phyloP scores from a whole-genome alignment of 2,329 filamentous ascomycete species.

The Exophiala xenobiotica region DNA sequence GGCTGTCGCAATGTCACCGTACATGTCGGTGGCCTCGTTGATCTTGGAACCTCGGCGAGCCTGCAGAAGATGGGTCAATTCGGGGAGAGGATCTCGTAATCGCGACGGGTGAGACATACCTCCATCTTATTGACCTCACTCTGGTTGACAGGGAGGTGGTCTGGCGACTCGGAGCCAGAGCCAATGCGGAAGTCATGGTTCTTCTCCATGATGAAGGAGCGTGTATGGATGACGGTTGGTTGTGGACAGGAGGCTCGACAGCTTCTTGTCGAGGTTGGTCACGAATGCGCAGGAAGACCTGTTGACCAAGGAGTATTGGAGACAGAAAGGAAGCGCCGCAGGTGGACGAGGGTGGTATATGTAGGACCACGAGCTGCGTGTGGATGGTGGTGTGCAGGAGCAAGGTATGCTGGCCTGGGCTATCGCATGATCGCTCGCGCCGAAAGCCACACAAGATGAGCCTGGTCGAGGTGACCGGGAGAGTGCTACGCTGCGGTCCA shows the following conservation, averaged over 20 bases:
- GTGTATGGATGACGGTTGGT: neutral
- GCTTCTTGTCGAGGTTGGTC: no score
- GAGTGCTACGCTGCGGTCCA: slow-evolving; percentile 17
- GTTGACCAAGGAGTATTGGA: neutral
- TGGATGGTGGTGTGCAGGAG: neutral
- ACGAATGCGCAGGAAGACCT: no score
- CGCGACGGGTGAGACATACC: slow-evolving; percentile 9
- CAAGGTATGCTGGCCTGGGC: neutral
- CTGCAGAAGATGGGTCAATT: slow-evolving; percentile 7
- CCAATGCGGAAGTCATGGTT: slow-evolving; percentile 6
- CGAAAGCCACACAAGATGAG: slow-evolving; percentile 5
- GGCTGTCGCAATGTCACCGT: slow-evolving; percentile 52
- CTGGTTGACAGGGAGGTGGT: slow-evolving; percentile 4
- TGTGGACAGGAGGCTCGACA: neutral
- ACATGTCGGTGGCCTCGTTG: slow-evolving; percentile 52
- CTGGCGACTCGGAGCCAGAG: slow-evolving; percentile 25
- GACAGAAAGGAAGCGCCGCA: neutral
- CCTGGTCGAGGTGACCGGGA: slow-evolving; percentile 3
- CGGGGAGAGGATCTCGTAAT: neutral
- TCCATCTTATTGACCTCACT: slow-evolving; percentile 21
- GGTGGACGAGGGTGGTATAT: slow-evolving; percentile 8
- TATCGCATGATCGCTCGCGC: slow-evolving; percentile 10
- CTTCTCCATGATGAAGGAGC: slow-evolving; percentile 22
- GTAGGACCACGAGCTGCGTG: slow-evolving; percentile 5
- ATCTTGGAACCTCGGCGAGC: slow-evolving; percentile 23